phyloP scores from a whole-genome alignment of 148 eudicot species.

The Camellia granthamiana region DNA sequence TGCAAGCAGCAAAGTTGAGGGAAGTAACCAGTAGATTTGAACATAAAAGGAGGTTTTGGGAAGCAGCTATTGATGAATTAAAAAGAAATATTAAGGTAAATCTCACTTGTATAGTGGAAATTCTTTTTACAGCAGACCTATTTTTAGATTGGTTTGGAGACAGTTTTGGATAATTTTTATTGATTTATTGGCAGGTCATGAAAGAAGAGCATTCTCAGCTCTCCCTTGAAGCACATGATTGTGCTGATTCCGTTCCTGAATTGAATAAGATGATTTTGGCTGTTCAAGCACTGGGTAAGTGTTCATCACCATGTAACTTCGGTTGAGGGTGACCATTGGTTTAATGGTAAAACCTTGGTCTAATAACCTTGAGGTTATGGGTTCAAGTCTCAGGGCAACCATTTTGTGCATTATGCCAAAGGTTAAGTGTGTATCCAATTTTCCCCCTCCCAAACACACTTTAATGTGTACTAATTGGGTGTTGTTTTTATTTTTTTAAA shows the following conservation, averaged over 20 bases:
- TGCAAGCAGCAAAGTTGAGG: conserved; percentile 58
- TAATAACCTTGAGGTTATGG: no score
- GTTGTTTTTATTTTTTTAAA: no score
- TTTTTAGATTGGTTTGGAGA: conserved; percentile 11
- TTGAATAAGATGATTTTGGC: conserved; percentile 71
- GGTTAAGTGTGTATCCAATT: no score
- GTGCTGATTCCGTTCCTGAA: conserved; percentile 79
- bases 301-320: background rate
- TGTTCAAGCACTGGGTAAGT: conserved; percentile 77
- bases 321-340: background rate
- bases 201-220: conserved; percentile 72
- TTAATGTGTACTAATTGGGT: no score
- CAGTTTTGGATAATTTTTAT: background rate
- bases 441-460: no score
- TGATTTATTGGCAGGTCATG: conserved; percentile 45
- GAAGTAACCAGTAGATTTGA: conserved; percentile 59
- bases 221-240: conserved; percentile 74
- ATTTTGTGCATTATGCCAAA: no score
- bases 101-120: background rate
- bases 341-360: no score
- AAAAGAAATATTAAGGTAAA: conserved; percentile 65
- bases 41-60: conserved; percentile 67
- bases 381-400: no score
- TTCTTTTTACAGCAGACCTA: background rate
- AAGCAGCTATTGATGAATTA: conserved; percentile 41